Evolutionary conservation across 2,329 filamentous ascomycete species (phyloP), one percentile per base, ranked within the genome.

Genomic region (Fusarium setosum): DNA sequence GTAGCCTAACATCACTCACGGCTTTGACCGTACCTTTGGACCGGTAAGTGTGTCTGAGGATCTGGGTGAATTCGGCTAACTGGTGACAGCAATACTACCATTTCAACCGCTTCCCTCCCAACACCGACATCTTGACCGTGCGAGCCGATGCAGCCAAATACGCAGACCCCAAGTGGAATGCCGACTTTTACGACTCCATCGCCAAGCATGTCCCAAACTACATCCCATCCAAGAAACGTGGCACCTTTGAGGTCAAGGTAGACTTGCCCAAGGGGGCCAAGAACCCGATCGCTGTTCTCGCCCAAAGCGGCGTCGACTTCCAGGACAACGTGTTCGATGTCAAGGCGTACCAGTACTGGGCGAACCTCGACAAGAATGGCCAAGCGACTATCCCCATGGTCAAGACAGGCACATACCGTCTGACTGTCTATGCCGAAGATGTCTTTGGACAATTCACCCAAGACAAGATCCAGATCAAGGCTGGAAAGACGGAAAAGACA

Each of bases 1-100:
- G 5, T 10, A 73, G 71, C 87, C 88, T 6, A 89, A 90, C 66
- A 89, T 90, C 67, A 88, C 85, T 1, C 74, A 87, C 61, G 88
- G 88, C 1, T 90, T 90, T 63, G 88, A 90, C 67, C 81, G 88
- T 3, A 90, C 88, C 0, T 90, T 90, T 69, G 88, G 88, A 2
- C 88, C 88, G 63, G 72, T 71, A 49, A 56, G 71, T 64, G 7
- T 11, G 10, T 7, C 26, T 9, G 5, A 21, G 24, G 21, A 7
- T 17, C 2, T 1, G 12, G 2, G 18, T 38, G 24, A 18, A 13
- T 3, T 4, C 18, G 9, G n/a, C 61, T 69, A 51, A 73, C 31
- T 2, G 2, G 0, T 0, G n/a, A 6, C 6, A 73, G 71, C 83
- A 86, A 72, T 89, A 84, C 69, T 90, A 84, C 69, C 81, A 89